A percentile compares a stretch with the other conserved stretches of the same genome.
phyloP scores from a whole-genome alignment of 768 basidiomycete species.

The Hygrocybe punicea region DNA sequence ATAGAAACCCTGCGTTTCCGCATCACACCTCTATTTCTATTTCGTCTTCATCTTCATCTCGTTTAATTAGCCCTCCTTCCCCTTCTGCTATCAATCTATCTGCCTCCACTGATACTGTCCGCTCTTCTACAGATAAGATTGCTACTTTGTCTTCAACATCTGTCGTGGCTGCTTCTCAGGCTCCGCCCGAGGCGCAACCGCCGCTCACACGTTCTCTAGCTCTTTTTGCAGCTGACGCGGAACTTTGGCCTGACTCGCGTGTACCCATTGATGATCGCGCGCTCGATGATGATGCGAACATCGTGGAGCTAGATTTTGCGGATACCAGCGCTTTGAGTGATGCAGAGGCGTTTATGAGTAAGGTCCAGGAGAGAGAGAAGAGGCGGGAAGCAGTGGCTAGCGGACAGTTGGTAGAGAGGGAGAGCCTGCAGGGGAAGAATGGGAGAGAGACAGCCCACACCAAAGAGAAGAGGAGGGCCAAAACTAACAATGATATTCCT shows the following conservation, averaged over 20 bases:
- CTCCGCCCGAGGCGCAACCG: background rate
- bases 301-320: slow-evolving; percentile 72
- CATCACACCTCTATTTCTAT: too few species aligned
- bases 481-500: too few species aligned
- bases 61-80: background rate
- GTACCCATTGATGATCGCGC: slow-evolving; percentile 39
- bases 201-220: slow-evolving; percentile 42
- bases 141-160: background rate
- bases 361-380: slow-evolving; percentile 28
- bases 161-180: background rate
- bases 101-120: background rate
- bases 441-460: slow-evolving; percentile 2
- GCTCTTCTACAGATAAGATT: slow-evolving; percentile 5
- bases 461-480: background rate
- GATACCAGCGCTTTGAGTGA: slow-evolving; percentile 74
- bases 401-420: background rate
- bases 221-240: slow-evolving; percentile 61
- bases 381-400: slow-evolving; percentile 19
- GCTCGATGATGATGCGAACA: slow-evolving; percentile 48
- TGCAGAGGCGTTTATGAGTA: slow-evolving; percentile 49
- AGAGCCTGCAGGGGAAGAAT: background rate
- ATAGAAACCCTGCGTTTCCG: background rate
- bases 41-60: background rate
- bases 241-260: slow-evolving; percentile 69
- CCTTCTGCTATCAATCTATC: slow-evolving; percentile 8